Evolutionary conservation across 148 eudicot species (phyloP), one percentile per base, ranked within the genome.

Genomic region (Diospyros kaki): DNA sequence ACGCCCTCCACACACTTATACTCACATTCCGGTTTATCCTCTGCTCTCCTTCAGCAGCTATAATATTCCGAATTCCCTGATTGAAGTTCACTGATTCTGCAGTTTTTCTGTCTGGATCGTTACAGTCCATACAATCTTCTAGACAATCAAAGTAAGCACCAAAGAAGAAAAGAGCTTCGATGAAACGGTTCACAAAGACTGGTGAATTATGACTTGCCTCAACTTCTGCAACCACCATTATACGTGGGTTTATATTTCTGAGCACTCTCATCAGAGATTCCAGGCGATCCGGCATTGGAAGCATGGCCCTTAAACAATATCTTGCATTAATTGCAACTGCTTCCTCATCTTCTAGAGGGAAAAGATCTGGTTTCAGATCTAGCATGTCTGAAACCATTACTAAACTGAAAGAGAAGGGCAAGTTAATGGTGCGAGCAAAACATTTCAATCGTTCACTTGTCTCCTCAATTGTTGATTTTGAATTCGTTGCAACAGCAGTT

Each of bases 121-220:
- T 42, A 2, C 42, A 68, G 41, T 50, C 72, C 76, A 74, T 75
- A 66, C 75, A 71, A 3, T 66, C 81, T 18, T 77, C 79, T 10
- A 80, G 1, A 39, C 69, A 77, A 72, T 83, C 86, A 13, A 77
- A 80, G 39, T 38, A 55, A 8, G 81, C 79, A 17, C 79, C 58
- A 7, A n/a, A 66, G 60, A 12, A 69, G 18, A 73, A 69, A 38
- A 83, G 80, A 3, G 81, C 39, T n/a, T 73, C 83, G 10, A 79
- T 64, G 17, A 83, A 83, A 58, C 83, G 83, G 9, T 77, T 68
- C 46, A 80, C 63, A 71, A 80, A 83, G 44, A 58, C 11, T 1
- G 79, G 79, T 8, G 72, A 60, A 56, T 80, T 80, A 15, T 56
- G 70, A 17, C 71, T 77, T 14, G 66, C 76, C 59, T 80, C 86